Percentiles rank a stretch among this genome's conserved stretches.
Evolutionary conservation across 192 early-diverging fungal genomes (phyloP).

Genomic region (Coemansia sp.): DNA sequence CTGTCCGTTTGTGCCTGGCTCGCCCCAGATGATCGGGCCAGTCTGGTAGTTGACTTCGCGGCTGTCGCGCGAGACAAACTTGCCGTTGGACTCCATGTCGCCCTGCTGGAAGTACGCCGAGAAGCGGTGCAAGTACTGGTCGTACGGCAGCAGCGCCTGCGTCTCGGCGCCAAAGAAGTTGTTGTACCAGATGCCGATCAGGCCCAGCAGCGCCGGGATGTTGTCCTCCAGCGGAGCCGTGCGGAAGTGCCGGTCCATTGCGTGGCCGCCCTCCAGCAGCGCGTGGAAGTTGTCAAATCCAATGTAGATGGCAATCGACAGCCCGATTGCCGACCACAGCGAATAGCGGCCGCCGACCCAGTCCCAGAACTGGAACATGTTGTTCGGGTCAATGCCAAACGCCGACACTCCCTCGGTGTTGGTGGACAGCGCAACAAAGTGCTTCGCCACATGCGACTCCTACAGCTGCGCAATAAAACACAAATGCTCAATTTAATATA

Average conservation of each 20-base stretch:
- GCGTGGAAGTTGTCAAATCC: constrained; percentile 93
- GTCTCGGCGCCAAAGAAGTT: constrained; percentile 96
- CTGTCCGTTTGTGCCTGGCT: constrained; percentile 99
- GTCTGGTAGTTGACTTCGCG: constrained; percentile 78
- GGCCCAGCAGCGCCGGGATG: constrained; percentile 84
- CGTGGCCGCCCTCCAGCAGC: constrained; percentile 87
- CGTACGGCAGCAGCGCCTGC: constrained; percentile 94
- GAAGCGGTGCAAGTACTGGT: constrained; percentile 98
- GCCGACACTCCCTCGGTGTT: constrained; percentile 84
- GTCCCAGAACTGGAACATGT: constrained; percentile 99
- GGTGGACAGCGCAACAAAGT: constrained; percentile 97
- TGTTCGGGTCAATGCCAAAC: constrained; percentile 92
- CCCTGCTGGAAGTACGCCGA: constrained; percentile 99
- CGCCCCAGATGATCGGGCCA: constrained; percentile 98
- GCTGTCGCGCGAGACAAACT: constrained; percentile 85
- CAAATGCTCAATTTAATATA: not conserved
- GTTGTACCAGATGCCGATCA: constrained; percentile 97
- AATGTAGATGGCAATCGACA: constrained; percentile 94
- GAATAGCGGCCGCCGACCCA: constrained; percentile 99
- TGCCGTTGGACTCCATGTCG: constrained; percentile 99
- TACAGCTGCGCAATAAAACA: constrained; percentile 8
- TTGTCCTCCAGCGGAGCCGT: constrained; percentile 90
- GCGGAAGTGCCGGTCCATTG: constrained; percentile 96
- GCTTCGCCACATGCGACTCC: constrained; percentile 90
- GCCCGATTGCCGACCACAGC: constrained; percentile 98